Evolutionary conservation across 208 protist species (phyloP).

Genomic region (Blastocrithidia nonstop): DNA sequence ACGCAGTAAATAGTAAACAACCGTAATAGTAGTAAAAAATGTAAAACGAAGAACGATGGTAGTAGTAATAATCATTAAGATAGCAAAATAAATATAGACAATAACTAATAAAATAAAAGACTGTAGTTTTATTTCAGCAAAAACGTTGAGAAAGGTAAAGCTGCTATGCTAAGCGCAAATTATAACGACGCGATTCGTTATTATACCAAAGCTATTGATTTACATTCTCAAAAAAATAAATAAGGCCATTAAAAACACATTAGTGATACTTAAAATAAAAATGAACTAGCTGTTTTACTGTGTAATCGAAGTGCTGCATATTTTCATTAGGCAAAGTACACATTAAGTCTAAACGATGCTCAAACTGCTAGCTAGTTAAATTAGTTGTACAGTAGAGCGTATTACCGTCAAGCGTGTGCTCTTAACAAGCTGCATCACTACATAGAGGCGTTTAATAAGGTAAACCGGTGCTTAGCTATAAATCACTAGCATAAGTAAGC

Average conservation of each 20-base stretch:
- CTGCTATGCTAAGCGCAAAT: slow-evolving; percentile 42
- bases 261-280: neutral
- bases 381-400: slow-evolving; percentile 48
- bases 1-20: no score
- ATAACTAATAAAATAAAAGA: slow-evolving; percentile 15
- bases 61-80: neutral
- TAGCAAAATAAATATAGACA: neutral
- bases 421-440: slow-evolving; percentile 28
- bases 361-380: slow-evolving; percentile 20
- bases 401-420: slow-evolving; percentile 48
- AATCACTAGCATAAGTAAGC: slow-evolving; percentile 40
- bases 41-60: no score
- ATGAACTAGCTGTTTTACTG: slow-evolving; percentile 37
- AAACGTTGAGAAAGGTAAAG: slow-evolving; percentile 46
- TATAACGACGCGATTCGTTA: slow-evolving; percentile 58
- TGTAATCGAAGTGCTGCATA: slow-evolving; percentile 65
- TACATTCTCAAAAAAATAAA: no score
- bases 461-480: slow-evolving; percentile 30
- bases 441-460: slow-evolving; percentile 24
- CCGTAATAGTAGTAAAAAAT: no score
- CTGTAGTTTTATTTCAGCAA: slow-evolving; percentile 71
- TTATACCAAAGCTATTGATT: slow-evolving; percentile 61
- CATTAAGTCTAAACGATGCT: slow-evolving; percentile 47
- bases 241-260: no score
- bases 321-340: slow-evolving; percentile 19